phyloP scores from a whole-genome alignment of 495 filamentous ascomycete species.

The Patellaria atrata region DNA sequence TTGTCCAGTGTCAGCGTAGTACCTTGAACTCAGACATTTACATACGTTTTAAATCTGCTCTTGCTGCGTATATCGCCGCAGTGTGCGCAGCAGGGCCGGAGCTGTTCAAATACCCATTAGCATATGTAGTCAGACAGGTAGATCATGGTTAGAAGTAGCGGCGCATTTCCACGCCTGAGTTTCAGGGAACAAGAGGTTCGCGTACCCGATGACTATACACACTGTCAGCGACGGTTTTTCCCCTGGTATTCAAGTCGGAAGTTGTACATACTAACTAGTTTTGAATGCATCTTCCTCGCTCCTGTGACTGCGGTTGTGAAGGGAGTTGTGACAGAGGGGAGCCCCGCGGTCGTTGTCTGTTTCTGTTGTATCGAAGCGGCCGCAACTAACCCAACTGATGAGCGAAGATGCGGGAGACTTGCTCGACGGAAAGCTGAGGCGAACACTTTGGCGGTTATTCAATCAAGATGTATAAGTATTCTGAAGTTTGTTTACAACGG shows the following conservation, averaged over 20 bases:
- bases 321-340: constrained; percentile 27
- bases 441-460: constrained; percentile 59
- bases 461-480: too few relatives aligned
- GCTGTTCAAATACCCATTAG: constrained; percentile 52
- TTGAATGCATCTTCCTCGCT: constrained; percentile 28
- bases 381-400: constrained; percentile 44
- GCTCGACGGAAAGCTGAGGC: constrained; percentile 58
- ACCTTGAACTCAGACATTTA: neutral
- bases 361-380: constrained; percentile 49
- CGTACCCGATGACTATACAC: constrained; percentile 23
- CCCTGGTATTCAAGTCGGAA: neutral
- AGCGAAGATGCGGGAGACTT: constrained; percentile 42
- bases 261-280: constrained; percentile 25
- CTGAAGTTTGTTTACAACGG: too few relatives aligned
- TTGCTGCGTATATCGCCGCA: constrained; percentile 86
- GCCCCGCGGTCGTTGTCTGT: constrained; percentile 23
- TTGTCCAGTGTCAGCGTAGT: constrained; percentile 15
- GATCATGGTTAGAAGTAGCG: constrained; percentile 8
- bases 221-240: constrained; percentile 9
- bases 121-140: constrained; percentile 16
- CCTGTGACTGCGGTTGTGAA: constrained; percentile 14
- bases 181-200: constrained; percentile 6
- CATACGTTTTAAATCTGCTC: constrained; percentile 71
- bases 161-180: constrained; percentile 1
- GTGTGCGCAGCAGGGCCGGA: constrained; percentile 97